These are phyloP conservation scores for Falciphora oryzae DNA, from an alignment of 2,329 filamentous ascomycete genomes.

Conservation along the genomic window DNA sequence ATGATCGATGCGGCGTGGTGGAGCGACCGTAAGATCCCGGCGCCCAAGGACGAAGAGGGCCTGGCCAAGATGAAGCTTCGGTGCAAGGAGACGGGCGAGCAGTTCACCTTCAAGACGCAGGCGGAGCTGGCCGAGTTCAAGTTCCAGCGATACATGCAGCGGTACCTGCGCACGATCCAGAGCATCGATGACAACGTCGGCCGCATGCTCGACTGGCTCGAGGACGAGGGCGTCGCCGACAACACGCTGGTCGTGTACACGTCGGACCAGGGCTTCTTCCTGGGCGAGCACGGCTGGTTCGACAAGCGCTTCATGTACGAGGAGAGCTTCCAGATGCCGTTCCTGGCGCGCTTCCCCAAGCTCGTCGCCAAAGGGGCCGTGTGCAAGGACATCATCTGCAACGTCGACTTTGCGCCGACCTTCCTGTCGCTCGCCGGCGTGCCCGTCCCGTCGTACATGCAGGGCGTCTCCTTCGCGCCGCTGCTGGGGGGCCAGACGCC, in stretches of 20 bases:
- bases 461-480: slow-evolving; percentile 37
- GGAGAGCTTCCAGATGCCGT: slow-evolving; percentile 51
- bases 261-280: slow-evolving; percentile 50
- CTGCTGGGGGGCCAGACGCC: slow-evolving; percentile 34
- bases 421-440: slow-evolving; percentile 41
- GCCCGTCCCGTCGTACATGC: slow-evolving; percentile 42
- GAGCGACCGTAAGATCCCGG: slow-evolving; percentile 33
- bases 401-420: slow-evolving; percentile 48
- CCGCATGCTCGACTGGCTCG: slow-evolving; percentile 39
- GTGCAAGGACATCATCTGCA: slow-evolving; percentile 43
- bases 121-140: slow-evolving; percentile 46
- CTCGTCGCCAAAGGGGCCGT: slow-evolving; percentile 33
- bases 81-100: slow-evolving; percentile 38
- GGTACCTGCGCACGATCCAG: slow-evolving; percentile 47
- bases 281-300: slow-evolving; percentile 52
- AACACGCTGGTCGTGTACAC: slow-evolving; percentile 49
- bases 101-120: slow-evolving; percentile 37
- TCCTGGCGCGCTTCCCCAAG: slow-evolving; percentile 39
- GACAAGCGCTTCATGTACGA: slow-evolving; percentile 56
- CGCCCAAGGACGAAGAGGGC: slow-evolving; percentile 21
- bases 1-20: slow-evolving; percentile 4
- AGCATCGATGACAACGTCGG: slow-evolving; percentile 47
- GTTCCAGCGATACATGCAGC: slow-evolving; percentile 51
- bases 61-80: slow-evolving; percentile 30
- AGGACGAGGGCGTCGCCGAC: slow-evolving; percentile 32